Base-by-base conservation (phyloP, 2,329 filamentous ascomycete species). In the Fusarium mangiferae region DNA sequence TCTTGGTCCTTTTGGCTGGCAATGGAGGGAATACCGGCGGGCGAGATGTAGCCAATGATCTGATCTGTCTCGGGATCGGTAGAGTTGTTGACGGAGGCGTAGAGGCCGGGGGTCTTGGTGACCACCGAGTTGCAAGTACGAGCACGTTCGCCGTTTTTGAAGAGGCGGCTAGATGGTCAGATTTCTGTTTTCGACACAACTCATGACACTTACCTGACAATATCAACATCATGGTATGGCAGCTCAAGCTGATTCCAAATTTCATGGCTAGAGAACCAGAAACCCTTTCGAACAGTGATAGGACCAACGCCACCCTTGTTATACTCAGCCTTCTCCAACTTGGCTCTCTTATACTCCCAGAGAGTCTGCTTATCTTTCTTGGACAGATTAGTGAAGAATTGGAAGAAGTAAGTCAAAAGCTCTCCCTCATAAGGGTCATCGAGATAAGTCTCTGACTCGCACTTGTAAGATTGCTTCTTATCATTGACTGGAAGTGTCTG, bases 361-460 rank as follows among this genome's bases (percentile, higher is more conserved):
- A 85, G 73, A 11, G 78, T 71, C 11, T 81, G 56, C 58, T 81
- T 83, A 8, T 84, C 82, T 1, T 75, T 61, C 22, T 76, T 69
- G 5, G 79, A 76, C 28, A 85, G 33, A 10, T 73, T 73, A 7
- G 78, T 78, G 41, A 84, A 84, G 65, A 85, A 82, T 46, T 84
- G 79, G 15, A 85, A 72, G 62, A 82, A 85, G 46, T 81, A 84
- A 0, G 82, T 82, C 41, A 85, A 80, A 1, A 85, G 78, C 68
- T 85, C 84, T 48, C 84, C 84, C 65, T 85, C 84, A 49, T 84
- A 85, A 3, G 84, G 84, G 57, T 85, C 84, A 48, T 85, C 81
- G 6, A 85, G 77, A 24, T 78, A 77, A 2, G 72, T 74, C 10
- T 64, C 73, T 39, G 77, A 78, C 67, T 85, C 82, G 62, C 84